Evolutionary conservation across 106 monocot genomes (phyloP), one percentile per base, ranked within the genome.

Genomic region (Platanthera guangdongensis): DNA sequence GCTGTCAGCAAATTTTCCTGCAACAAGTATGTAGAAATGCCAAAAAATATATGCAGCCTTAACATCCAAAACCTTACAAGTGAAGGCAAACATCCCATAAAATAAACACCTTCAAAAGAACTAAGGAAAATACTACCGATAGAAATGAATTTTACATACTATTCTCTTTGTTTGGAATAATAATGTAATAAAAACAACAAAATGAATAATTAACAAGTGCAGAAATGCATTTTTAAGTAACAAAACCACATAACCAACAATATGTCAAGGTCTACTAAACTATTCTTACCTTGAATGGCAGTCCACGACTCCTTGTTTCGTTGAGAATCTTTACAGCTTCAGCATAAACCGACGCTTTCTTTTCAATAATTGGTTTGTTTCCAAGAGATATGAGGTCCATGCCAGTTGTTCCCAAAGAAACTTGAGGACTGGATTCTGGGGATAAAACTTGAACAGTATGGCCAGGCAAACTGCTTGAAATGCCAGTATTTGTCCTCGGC

Each of bases 321-420:
- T 99, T 99, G 2, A 99, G 86, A 52, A 85, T 87, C 67, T 78
- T 85, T 67, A 92, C 88, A 48, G 82, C 71, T 74, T 92, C 94
- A 49, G 94, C 92, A 92, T 90, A 99, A 78, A 85, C 89, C 25
- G 88, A 83, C 87, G 92, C 83, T 77, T 99, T 99, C 74, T 86
- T 90, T 71, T 99, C 94, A 81, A 85, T 60, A 67, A 99, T 78
- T 68, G 94, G 74, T 74, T 83, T 90, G 21, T 82, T 81, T 52
- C 74, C 73, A 39, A 75, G 46, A 25, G 87, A 79, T 47, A 83
- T 68, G 39, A 86, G 51, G 12, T 83, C 88, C 79, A 88, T 80
- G 21, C 69, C 39, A 32, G 87, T 68, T 62, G 83, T 82, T 78
- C 72, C 85, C 9, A 67, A 11, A 50, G 84, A 90, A 18, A 79